phyloP scores from a whole-genome alignment of 768 basidiomycete genomes.

The Tubosaeta sp. region DNA sequence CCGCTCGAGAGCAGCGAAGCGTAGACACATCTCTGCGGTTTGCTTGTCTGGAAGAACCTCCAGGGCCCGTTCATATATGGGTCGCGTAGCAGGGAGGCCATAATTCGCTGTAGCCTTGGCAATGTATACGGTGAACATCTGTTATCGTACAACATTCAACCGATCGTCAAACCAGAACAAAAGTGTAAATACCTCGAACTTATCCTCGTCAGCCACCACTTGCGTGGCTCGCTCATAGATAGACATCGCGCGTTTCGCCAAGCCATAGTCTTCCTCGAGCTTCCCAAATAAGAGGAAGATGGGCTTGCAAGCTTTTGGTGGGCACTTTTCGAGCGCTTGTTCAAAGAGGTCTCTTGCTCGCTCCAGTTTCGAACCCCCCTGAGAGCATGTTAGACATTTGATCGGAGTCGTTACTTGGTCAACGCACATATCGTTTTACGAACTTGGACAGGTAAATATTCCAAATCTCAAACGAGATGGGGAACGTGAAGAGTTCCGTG shows the following conservation, averaged over 20 bases:
- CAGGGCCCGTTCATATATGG: conserved; percentile 93
- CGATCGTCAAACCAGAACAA: neutral
- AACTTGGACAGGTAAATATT: conserved; percentile 98
- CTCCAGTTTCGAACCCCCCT: conserved; percentile 94
- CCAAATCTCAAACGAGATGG: conserved; percentile 98
- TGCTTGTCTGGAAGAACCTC: conserved; percentile 91
- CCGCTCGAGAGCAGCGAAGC: conserved; percentile 92
- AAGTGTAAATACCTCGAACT: conserved; percentile 72
- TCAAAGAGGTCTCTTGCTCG: conserved; percentile 97
- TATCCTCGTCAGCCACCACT: conserved; percentile 84
- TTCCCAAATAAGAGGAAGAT: conserved; percentile 95
- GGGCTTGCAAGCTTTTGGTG: conserved; percentile 90
- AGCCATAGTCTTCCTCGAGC: conserved; percentile 90
- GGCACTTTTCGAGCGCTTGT: conserved; percentile 95
- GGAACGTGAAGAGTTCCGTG: conserved; percentile 96
- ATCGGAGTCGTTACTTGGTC: neutral
- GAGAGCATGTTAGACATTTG: conserved; percentile 2
- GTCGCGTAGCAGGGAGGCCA: conserved; percentile 91
- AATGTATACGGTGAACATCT: conserved; percentile 98
- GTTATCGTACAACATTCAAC: conserved; percentile 7
- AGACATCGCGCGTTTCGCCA: conserved; percentile 93
- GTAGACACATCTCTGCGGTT: conserved; percentile 96
- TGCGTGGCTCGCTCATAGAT: conserved; percentile 92
- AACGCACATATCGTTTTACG: conserved; percentile 87
- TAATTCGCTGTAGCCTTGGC: conserved; percentile 96